phyloP scores from a whole-genome alignment of 805 yeast genomes.

The Clavispora santaluciae region DNA sequence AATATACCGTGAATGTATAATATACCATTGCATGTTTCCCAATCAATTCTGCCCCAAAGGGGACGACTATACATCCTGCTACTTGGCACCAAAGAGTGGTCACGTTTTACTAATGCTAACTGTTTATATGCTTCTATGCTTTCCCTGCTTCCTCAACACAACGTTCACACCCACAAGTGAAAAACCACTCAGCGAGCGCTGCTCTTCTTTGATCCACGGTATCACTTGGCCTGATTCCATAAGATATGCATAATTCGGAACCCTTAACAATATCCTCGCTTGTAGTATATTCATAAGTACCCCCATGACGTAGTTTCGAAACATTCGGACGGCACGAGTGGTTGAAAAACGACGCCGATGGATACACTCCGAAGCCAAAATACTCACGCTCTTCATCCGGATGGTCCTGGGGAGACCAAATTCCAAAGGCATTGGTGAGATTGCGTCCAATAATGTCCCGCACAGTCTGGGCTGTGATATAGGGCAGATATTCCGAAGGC shows the following conservation, averaged over 20 bases:
- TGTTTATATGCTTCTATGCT: no score
- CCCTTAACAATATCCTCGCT: slow-evolving; percentile 33
- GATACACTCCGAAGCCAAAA: slow-evolving; percentile 56
- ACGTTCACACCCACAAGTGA: slow-evolving; percentile 47
- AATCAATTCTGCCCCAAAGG: no score
- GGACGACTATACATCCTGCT: no score
- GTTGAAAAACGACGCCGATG: slow-evolving; percentile 63
- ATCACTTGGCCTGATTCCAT: slow-evolving; percentile 48
- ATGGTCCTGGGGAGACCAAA: slow-evolving; percentile 45
- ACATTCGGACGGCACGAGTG: slow-evolving; percentile 63
- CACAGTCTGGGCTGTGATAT: slow-evolving; percentile 34
- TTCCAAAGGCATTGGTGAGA: slow-evolving; percentile 66
- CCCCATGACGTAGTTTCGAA: slow-evolving; percentile 33
- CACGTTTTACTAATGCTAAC: no score
- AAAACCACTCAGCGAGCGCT: slow-evolving; percentile 53
- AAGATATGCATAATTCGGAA: slow-evolving; percentile 55
- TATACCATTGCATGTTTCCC: no score
- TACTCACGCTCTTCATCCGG: slow-evolving; percentile 46
- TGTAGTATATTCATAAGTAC: slow-evolving; percentile 38
- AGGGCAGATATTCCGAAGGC: slow-evolving; percentile 28
- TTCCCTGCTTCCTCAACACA: slow-evolving; percentile 26
- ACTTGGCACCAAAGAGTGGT: no score
- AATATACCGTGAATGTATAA: no score
- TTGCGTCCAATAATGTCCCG: slow-evolving; percentile 53
- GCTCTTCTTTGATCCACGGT: slow-evolving; percentile 36